These are phyloP conservation scores for Hawksworthiomyces lignivorus DNA, from an alignment of 2,329 filamentous ascomycete species.

Conservation along the genomic window DNA sequence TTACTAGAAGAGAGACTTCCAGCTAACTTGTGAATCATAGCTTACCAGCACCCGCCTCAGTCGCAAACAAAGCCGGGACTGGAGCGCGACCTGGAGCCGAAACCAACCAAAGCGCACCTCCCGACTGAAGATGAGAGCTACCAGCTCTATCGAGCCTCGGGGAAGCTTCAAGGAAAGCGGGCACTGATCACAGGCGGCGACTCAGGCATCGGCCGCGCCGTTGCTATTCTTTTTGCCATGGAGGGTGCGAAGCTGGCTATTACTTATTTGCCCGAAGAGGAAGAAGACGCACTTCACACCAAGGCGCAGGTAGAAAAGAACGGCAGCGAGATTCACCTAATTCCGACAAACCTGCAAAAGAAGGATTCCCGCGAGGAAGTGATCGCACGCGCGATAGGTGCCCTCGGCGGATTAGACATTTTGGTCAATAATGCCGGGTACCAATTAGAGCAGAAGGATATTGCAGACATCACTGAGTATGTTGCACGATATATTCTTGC, in stretches of 20 bases:
- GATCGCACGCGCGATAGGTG: slow-evolving; percentile 57
- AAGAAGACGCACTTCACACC: slow-evolving; percentile 68
- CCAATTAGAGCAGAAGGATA: slow-evolving; percentile 66
- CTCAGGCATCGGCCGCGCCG: slow-evolving; percentile 46
- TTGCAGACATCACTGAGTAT: slow-evolving; percentile 63
- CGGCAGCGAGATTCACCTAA: slow-evolving; percentile 57
- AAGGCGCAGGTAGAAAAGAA: slow-evolving; percentile 61
- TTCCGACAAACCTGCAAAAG: slow-evolving; percentile 57
- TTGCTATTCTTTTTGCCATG: slow-evolving; percentile 51
- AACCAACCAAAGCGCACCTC: slow-evolving; percentile 1
- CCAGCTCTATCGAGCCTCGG: slow-evolving; percentile 64
- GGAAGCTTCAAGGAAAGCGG: slow-evolving; percentile 67
- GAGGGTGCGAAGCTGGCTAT: slow-evolving; percentile 63
- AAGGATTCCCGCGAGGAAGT: slow-evolving; percentile 62
- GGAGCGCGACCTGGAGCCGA: slow-evolving; percentile 1
- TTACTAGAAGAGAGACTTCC: no score
- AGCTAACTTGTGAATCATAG: no score
- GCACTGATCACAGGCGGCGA: slow-evolving; percentile 62
- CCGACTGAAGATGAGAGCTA: slow-evolving; percentile 50
- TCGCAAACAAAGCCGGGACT: background rate
- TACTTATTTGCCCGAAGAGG: slow-evolving; percentile 66
- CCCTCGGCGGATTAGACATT: slow-evolving; percentile 63
- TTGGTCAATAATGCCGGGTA: slow-evolving; percentile 68
- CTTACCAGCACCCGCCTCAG: no score
- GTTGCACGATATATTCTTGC: no score